These are phyloP conservation scores for Suillus spraguei DNA, from an alignment of 768 basidiomycete species.

Conservation along the genomic window DNA sequence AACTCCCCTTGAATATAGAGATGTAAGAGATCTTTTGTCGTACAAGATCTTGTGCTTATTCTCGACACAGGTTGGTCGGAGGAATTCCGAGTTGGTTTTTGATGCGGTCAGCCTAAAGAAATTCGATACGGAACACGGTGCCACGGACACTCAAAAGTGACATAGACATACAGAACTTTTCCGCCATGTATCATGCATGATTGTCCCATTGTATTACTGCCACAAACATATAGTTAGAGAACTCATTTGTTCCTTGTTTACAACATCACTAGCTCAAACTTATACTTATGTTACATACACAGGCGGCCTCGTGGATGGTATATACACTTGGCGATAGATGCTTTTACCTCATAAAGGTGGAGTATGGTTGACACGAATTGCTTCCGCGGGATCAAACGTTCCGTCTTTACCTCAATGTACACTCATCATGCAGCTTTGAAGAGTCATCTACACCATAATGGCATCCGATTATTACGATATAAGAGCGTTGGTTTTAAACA, in stretches of 20 bases:
- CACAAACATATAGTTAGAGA: neutral
- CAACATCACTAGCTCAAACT: neutral
- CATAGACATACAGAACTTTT: neutral
- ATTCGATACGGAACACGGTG: neutral
- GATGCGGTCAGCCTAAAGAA: constrained; percentile 22
- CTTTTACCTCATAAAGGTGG: neutral
- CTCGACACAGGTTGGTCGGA: constrained; percentile 12
- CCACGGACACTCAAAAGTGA: neutral
- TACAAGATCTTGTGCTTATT: neutral
- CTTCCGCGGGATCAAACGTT: too few relatives aligned
- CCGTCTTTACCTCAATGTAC: neutral
- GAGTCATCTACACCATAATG: neutral
- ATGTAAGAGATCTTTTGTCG: constrained; percentile 12
- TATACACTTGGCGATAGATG: neutral
- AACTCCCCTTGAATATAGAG: constrained; percentile 14
- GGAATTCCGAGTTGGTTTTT: constrained; percentile 23
- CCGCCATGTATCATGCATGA: neutral
- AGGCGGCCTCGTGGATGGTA: neutral
- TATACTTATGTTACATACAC: neutral
- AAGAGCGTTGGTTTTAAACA: neutral
- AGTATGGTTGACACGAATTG: neutral
- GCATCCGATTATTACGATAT: neutral
- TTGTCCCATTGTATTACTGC: neutral
- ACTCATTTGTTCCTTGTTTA: neutral
- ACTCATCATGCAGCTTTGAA: neutral